These are phyloP conservation scores for Lyophyllum decastes DNA, from an alignment of 768 basidiomycete genomes.

Conservation along the genomic window DNA sequence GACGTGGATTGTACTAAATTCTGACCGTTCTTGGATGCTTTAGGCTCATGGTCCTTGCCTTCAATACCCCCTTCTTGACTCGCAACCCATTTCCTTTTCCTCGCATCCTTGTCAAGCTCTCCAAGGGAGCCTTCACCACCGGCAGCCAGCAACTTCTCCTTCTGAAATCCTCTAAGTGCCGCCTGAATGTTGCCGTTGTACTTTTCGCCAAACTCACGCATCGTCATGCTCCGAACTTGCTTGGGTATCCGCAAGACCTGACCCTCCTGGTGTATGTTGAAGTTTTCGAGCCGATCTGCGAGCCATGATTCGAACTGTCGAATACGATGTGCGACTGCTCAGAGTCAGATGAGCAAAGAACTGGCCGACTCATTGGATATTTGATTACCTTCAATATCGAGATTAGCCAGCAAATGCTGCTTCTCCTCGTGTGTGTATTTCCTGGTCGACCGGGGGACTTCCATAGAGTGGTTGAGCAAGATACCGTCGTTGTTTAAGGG, in stretches of 20 bases:
- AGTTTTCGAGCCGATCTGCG: constrained; percentile 70
- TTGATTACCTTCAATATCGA: constrained; percentile 74
- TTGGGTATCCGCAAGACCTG: constrained; percentile 75
- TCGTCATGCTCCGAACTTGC: constrained; percentile 67
- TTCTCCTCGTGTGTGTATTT: constrained; percentile 68
- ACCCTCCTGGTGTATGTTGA: constrained; percentile 73
- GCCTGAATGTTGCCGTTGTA: constrained; percentile 77
- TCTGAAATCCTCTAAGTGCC: constrained; percentile 68
- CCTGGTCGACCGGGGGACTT: constrained; percentile 28
- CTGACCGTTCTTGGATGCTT: constrained; percentile 64
- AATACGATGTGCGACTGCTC: constrained; percentile 68
- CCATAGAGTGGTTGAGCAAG: constrained; percentile 23
- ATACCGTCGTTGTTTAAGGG: constrained; percentile 10
- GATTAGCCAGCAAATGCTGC: constrained; percentile 70
- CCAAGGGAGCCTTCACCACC: constrained; percentile 50
- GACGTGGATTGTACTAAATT: constrained; percentile 1
- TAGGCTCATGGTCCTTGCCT: constrained; percentile 32
- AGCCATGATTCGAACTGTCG: constrained; percentile 79
- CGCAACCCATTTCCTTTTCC: constrained; percentile 79
- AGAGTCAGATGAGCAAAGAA: background rate
- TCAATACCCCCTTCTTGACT: constrained; percentile 53
- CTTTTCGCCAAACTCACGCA: constrained; percentile 78
- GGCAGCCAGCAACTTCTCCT: constrained; percentile 55
- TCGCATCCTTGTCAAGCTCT: constrained; percentile 65
- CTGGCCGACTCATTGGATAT: background rate